phyloP scores from a whole-genome alignment of 345 rosid genomes.

The Turnera subulata region DNA sequence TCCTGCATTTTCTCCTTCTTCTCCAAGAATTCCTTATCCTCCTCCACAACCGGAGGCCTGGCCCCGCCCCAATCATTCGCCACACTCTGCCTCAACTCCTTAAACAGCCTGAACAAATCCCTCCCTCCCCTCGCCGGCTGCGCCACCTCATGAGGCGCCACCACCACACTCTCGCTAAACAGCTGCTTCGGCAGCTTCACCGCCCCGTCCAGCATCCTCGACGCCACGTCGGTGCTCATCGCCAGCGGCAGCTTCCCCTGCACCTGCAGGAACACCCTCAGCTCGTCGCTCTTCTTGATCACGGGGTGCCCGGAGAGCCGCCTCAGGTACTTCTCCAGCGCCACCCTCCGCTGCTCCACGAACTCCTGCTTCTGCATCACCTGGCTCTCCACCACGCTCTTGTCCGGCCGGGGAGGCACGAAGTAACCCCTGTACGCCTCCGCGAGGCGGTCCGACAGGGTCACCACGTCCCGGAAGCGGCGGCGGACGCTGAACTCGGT shows the following conservation, averaged over 20 bases:
- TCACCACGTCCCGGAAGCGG: slow-evolving; percentile 79
- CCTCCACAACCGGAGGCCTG: slow-evolving; percentile 76
- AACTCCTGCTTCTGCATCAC: slow-evolving; percentile 98
- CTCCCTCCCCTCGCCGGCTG: slow-evolving; percentile 91
- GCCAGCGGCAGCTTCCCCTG: slow-evolving; percentile 70
- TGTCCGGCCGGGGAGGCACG: slow-evolving; percentile 89
- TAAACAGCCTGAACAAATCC: slow-evolving; percentile 81
- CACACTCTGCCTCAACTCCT: slow-evolving; percentile 85
- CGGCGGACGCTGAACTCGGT: slow-evolving; percentile 75
- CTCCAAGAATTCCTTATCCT: slow-evolving; percentile 87
- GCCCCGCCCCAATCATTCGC: slow-evolving; percentile 86
- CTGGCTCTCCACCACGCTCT: slow-evolving; percentile 90
- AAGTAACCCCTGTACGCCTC: slow-evolving; percentile 82
- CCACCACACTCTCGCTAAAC: slow-evolving; percentile 60
- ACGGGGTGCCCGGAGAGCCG: slow-evolving; percentile 70
- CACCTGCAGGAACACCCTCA: slow-evolving; percentile 72
- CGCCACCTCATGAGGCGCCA: slow-evolving; percentile 70
- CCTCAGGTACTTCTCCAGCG: slow-evolving; percentile 79
- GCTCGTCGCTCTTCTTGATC: slow-evolving; percentile 73
- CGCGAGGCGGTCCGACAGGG: slow-evolving; percentile 72
- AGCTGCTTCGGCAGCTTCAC: slow-evolving; percentile 84
- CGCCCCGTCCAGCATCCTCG: slow-evolving; percentile 92
- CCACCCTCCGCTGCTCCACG: slow-evolving; percentile 87
- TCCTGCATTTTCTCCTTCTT: slow-evolving; percentile 76
- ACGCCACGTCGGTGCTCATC: slow-evolving; percentile 71